phyloP scores from a whole-genome alignment of 179 eudicot species.

The Beta lomatogona region DNA sequence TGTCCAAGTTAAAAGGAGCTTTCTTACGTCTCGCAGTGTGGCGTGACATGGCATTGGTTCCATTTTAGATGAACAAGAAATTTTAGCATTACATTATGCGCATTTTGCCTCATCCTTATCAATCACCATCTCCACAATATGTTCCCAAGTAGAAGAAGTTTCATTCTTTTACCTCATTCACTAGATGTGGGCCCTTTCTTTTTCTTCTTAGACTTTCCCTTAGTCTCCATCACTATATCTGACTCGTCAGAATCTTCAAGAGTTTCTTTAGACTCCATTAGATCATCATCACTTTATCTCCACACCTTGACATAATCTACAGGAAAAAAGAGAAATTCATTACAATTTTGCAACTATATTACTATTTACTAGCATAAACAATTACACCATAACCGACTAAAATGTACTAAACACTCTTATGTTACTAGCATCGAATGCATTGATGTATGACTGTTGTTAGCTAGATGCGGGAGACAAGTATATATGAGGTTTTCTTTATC shows the following conservation, averaged over 20 bases:
- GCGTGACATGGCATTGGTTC: not conserved
- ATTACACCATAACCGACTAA: no score
- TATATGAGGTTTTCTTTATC: no score
- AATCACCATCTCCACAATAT: not conserved
- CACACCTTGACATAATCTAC: no score
- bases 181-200: not conserved
- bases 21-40: not conserved
- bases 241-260: no score
- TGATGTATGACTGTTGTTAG: rapidly evolving
- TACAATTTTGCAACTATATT: no score
- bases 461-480: no score
- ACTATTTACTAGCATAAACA: no score
- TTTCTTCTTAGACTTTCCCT: not conserved
- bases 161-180: not conserved
- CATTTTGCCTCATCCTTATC: not conserved
- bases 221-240: not conserved
- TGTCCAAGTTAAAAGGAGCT: not conserved
- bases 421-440: rapidly evolving
- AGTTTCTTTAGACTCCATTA: no score
- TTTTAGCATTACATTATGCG: not conserved
- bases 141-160: not conserved
- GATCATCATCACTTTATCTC: no score
- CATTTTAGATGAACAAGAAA: not conserved
- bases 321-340: no score
- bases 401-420: no score